Base-by-base conservation (phyloP, 129 eudicot species). In the Artemisia annua region DNA sequence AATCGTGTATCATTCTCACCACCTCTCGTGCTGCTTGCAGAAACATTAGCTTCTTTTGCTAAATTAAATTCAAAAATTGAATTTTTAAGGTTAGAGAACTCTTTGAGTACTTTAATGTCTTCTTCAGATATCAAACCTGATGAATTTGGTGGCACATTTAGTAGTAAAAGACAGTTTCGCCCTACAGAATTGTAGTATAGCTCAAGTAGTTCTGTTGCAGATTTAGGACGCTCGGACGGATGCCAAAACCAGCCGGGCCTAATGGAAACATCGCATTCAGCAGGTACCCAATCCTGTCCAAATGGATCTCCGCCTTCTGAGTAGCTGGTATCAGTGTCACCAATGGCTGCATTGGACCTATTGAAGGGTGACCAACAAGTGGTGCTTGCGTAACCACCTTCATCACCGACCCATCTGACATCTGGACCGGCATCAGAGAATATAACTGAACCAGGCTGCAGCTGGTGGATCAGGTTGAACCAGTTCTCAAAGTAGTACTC, bases 171-270 rank as follows among this genome's bases (percentile, higher is more conserved):
- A 75, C 98, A 93, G 83, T 93, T 93, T 79, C 96, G 75, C 35
- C 98, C 98, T 4, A 84, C 98, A 13, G 96, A 93, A 68, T 82
- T 93, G 80, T 89, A 93, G 84, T 89, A 93, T 24, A 93, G 73
- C 30, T 89, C 90, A 15, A 93, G 96, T 22, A 93, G 89, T 20
- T 81, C 61, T 11, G 79, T 57, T 17, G 90, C 90, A 24, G 95
- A 75, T 80, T 85, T 89, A 16, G 98, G 98, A 61, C 64, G 48
- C 80, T 93, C 86, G 0, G 91, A 81, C 54, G 85, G 74, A 63
- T 93, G 98, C 98, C 98, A 93, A 73, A 93, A 93, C 98, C 98
- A 93, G 75, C 98, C 98, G 0, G 96, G 95, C 59, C 98, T 76
- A 65, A 93, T 93, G n/a, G 98, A 93, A 66, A 93, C 96, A 16